Evolutionary conservation across 2,329 filamentous ascomycete genomes (phyloP), one percentile per base, ranked within the genome.

Genomic region (Colletotrichum sublineola): DNA sequence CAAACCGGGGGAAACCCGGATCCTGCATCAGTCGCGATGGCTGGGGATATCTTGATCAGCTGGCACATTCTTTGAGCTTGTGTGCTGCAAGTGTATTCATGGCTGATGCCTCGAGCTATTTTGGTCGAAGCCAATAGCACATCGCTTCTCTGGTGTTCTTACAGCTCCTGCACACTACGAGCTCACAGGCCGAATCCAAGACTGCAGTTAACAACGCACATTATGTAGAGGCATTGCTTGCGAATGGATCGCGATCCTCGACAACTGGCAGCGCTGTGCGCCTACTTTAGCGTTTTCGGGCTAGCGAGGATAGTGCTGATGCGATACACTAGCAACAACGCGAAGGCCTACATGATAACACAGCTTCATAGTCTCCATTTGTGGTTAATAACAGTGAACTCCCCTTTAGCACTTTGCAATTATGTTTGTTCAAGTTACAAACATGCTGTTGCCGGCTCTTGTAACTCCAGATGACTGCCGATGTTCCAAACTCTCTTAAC

Each of bases 191-290:
- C 14, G 33, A 50, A 20, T 31, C 15, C 48, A 56, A 36, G 38
- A 42, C 8, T 7, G 40, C 40, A 38, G 15, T n/a, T 48, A 64
- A 65, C 42, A 50, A 40, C 63, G 12, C 48, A 60, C 14, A 31
- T 5, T 14, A 38, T 53, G n/a, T 29, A 18, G 38, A n/a, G 3
- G 33, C 14, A 40, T 14, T 57, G 3, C 11, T 24, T 15, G 20
- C 31, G 60, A 53, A 42, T 61, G 40, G 52, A 1, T 44, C 6
- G 3, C 15, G 18, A 31, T 33, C 60, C 46, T 48, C 65, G 70
- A 73, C 70, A 73, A 73, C 67, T 73, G 70, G 70, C 70, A 70
- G 24, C 60, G 55, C 67, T 65, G 69, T 50, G 55, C 40, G 18
- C 2, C 15, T 11, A 29, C 44, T 42, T 63, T 31, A 33, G 36